Evolutionary conservation across 2,329 filamentous ascomycete species (phyloP), one percentile per base, ranked within the genome.

Genomic region (Immersiporthe knoxdaviesiana): DNA sequence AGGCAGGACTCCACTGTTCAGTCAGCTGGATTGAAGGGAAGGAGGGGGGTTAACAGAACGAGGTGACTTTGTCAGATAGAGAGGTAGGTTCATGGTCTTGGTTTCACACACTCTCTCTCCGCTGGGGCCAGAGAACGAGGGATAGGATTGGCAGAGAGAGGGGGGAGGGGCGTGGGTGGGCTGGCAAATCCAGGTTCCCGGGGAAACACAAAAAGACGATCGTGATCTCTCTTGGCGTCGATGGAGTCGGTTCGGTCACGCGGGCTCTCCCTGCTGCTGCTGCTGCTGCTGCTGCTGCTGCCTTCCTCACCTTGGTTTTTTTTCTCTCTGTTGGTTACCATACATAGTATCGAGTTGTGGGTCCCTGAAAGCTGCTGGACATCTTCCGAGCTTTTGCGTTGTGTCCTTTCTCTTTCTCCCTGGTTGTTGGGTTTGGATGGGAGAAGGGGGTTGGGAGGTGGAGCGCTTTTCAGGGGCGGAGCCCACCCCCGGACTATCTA

Each of bases 161-260:
- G 6, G 41, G 18, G 6, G 41, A 6, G 41, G 41, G 41, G 41
- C 16, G n/a, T 52, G 47, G 47, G 44, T 47, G 50, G 50, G 50
- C 24, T 6, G 11, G 1, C 4, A 4, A 35, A 54, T 54, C 50
- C n/a, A 54, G 50, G 50, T 47, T 47, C 50, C 50, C 50, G 50
- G 50, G 24, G 24, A n/a, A 47, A 7, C n/a, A 47, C 18, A 54
- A n/a, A 8, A 47, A 47, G 44, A 54, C 50, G 50, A 54, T 54
- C 50, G 50, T 54, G 50, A 54, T 54, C 24, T 54, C 50, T 27
- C 50, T 27, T 54, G 50, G 50, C 50, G 24, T 54, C 50, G n/a
- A 27, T 12, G n/a, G 35, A 8, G 35, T 35, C 35, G 35, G 50
- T 54, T 54, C 50, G n/a, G 50, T 54, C 50, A 54, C 50, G 50